A percentile compares a stretch with the other conserved stretches of the same genome.
Evolutionary conservation across 1,284 basidiomycete genomes (phyloP).

Genomic region (Pisolithus thermaeus): DNA sequence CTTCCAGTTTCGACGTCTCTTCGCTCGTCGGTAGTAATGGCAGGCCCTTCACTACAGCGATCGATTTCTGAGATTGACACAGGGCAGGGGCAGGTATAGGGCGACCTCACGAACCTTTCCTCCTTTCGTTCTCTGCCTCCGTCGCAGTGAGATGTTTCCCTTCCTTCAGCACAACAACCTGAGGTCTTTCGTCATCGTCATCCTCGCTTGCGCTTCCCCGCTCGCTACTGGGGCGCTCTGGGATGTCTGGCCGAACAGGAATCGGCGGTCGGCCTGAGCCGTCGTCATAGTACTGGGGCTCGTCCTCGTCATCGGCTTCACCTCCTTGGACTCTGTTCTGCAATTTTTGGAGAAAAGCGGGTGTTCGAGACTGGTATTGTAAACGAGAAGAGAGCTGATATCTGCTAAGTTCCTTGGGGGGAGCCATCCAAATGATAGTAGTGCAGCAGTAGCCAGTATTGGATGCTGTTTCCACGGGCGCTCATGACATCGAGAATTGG

Average conservation of each 20-base stretch:
- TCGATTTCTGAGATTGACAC: constrained; percentile 1
- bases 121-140: constrained; percentile 72
- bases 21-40: constrained; percentile 32
- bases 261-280: constrained; percentile 67
- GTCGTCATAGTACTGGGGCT: constrained; percentile 42
- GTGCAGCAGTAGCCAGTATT: not conserved
- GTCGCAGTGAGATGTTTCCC: constrained; percentile 75
- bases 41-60: constrained; percentile 44
- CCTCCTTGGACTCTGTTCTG: constrained; percentile 53
- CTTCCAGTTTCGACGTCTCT: constrained; percentile 7
- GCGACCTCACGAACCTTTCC: constrained; percentile 52
- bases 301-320: constrained; percentile 38
- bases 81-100: not conserved
- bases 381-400: constrained; percentile 61
- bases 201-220: constrained; percentile 74
- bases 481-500: not conserved
- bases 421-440: constrained; percentile 34
- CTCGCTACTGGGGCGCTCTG: constrained; percentile 63
- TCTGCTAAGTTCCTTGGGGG: constrained; percentile 63
- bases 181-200: constrained; percentile 73
- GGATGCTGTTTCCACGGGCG: not conserved
- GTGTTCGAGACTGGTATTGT: constrained; percentile 47
- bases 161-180: constrained; percentile 78
- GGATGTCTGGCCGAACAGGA: constrained; percentile 67
- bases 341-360: constrained; percentile 55